These are phyloP conservation scores for Lipomyces lipofer DNA, from an alignment of 805 yeast species.

Conservation along the genomic window DNA sequence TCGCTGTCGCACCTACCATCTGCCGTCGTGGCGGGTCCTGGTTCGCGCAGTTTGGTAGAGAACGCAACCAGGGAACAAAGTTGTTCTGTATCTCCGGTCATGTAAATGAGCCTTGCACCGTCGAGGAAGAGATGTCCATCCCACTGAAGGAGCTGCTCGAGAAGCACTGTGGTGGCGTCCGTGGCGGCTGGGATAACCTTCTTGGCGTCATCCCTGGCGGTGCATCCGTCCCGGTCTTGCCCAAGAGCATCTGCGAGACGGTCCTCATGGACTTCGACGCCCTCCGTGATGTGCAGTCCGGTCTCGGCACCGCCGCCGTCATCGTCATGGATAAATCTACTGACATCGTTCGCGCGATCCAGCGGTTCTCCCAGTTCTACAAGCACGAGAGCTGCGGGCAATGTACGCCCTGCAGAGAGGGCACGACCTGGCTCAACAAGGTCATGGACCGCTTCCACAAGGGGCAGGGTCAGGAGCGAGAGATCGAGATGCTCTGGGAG, in stretches of 20 bases:
- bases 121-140: slow-evolving; percentile 91
- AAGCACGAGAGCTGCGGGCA: slow-evolving; percentile 94
- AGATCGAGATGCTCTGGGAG: slow-evolving; percentile 82
- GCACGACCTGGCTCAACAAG: slow-evolving; percentile 80
- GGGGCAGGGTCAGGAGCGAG: slow-evolving; percentile 79
- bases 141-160: slow-evolving; percentile 80
- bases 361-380: slow-evolving; percentile 79
- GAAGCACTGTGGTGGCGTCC: slow-evolving; percentile 86
- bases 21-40: slow-evolving; percentile 86
- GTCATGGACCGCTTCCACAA: slow-evolving; percentile 79
- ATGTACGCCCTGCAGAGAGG: slow-evolving; percentile 94
- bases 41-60: slow-evolving; percentile 83
- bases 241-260: slow-evolving; percentile 63
- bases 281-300: slow-evolving; percentile 78
- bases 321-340: slow-evolving; percentile 88
- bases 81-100: slow-evolving; percentile 86
- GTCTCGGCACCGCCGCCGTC: slow-evolving; percentile 91
- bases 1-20: slow-evolving; percentile 86
- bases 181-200: slow-evolving; percentile 91
- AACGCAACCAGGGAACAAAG: slow-evolving; percentile 80
- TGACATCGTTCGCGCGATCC: slow-evolving; percentile 81
- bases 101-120: slow-evolving; percentile 89
- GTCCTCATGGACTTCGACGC: slow-evolving; percentile 88
- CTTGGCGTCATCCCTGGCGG: slow-evolving; percentile 90
- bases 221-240: slow-evolving; percentile 79